A percentile compares a stretch with the other conserved stretches of the same genome.
phyloP scores from a whole-genome alignment of 441 rosid species.

The Pelargonium australe region DNA sequence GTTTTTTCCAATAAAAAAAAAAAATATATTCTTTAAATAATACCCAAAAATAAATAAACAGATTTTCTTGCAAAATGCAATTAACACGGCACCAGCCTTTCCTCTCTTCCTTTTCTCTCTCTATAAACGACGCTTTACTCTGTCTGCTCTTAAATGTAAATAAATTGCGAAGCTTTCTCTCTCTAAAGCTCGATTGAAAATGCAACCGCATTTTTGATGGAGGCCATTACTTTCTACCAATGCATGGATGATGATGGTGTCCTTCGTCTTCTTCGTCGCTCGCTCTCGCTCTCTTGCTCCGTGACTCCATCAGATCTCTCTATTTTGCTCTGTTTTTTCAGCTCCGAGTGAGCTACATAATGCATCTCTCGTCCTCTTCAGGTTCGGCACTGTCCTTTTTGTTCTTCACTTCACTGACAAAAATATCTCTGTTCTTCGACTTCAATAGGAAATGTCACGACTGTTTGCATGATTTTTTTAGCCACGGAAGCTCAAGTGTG shows the following conservation, averaged over 20 bases:
- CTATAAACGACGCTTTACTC: background rate
- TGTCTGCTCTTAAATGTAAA: background rate
- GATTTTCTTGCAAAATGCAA: background rate
- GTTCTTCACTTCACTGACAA: background rate
- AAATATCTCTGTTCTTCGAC: background rate
- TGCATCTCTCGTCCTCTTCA: conserved; percentile 30
- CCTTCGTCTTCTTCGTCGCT: conserved; percentile 8
- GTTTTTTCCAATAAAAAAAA: too few relatives aligned
- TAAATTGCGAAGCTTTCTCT: background rate
- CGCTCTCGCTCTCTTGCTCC: conserved; percentile 11
- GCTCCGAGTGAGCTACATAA: conserved; percentile 12
- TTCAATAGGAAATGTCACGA: background rate
- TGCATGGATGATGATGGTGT: conserved; percentile 20
- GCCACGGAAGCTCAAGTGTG: too few relatives aligned
- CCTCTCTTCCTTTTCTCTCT: background rate
- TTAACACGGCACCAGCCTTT: background rate
- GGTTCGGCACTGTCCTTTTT: conserved; percentile 20
- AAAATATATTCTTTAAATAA: background rate
- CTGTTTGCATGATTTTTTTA: conserved; percentile 1
- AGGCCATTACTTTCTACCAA: conserved; percentile 53
- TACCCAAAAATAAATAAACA: background rate
- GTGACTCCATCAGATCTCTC: conserved; percentile 12
- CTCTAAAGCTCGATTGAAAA: conserved; percentile 20
- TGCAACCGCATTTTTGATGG: conserved; percentile 30
- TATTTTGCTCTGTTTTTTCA: conserved; percentile 14